Conservation (phyloP, 352 stramenopile species). For the Pythium pyrilobum region DNA sequence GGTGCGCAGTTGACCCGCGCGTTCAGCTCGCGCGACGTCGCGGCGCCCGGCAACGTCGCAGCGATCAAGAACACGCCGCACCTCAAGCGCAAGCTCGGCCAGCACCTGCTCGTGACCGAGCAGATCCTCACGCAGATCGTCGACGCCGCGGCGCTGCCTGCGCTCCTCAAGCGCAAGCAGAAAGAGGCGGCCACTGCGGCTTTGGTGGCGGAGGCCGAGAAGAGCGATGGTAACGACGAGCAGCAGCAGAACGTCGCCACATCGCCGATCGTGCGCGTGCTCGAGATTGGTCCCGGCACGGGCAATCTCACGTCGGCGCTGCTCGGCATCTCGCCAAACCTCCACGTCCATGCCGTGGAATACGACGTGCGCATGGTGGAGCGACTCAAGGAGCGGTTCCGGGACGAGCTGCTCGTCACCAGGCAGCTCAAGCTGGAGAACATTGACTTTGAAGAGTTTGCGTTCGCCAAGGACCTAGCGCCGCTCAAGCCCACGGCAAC, state of each 20-base stretch:
- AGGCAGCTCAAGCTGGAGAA: conserved; percentile 30
- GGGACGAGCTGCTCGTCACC: conserved; percentile 4
- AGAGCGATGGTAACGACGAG: neutral
- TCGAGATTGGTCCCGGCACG: conserved; percentile 82
- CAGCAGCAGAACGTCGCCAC: neutral
- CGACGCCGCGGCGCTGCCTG: conserved; percentile 42
- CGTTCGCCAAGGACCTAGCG: conserved; percentile 18
- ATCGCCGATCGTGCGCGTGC: conserved; percentile 33
- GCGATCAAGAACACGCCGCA: conserved; percentile 51
- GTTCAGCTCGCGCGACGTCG: neutral
- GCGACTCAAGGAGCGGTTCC: conserved; percentile 58
- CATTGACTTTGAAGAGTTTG: conserved; percentile 40
- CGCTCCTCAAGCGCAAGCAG: conserved; percentile 14
- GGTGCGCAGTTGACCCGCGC: neutral
- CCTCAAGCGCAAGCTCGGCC: conserved; percentile 78
- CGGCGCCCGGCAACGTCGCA: conserved; percentile 29
- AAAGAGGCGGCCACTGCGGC: no score
- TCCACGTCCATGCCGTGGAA: conserved; percentile 68
- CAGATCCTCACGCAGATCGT: conserved; percentile 61
- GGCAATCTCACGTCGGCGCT: conserved; percentile 83
- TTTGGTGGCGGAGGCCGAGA: neutral
- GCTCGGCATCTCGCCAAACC: conserved; percentile 32
- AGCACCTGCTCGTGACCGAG: conserved; percentile 74
- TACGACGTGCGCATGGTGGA: conserved; percentile 76
- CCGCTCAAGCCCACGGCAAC: neutral